These are phyloP conservation scores for Adansonia grandidieri DNA, from an alignment of 441 rosid species.

Conservation along the genomic window DNA sequence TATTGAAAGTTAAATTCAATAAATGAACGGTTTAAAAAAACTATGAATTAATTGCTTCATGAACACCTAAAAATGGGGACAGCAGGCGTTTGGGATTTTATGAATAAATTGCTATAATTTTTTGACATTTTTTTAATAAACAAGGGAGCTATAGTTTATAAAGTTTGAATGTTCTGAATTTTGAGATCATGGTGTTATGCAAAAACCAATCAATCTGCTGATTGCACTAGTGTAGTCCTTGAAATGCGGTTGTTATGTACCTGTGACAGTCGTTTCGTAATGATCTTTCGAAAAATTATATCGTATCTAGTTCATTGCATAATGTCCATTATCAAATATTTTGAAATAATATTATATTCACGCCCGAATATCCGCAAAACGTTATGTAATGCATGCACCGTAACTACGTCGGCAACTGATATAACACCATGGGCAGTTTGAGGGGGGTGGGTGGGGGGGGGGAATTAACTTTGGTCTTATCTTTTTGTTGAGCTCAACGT, in stretches of 20 bases:
- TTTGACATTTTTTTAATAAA: neutral
- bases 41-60: neutral
- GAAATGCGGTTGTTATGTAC: too few relatives aligned
- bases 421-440: too few relatives aligned
- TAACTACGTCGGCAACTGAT: too few relatives aligned
- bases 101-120: slow-evolving; percentile 1
- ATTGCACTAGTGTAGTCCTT: neutral
- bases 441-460: too few relatives aligned
- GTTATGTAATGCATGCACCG: too few relatives aligned
- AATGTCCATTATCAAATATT: too few relatives aligned
- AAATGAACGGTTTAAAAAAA: neutral
- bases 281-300: too few relatives aligned
- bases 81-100: neutral
- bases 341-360: too few relatives aligned
- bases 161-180: slow-evolving; percentile 15
- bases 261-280: too few relatives aligned
- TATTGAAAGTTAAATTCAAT: neutral
- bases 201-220: neutral
- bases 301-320: too few relatives aligned
- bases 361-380: too few relatives aligned
- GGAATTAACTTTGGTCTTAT: neutral
- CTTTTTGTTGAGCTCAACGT: slow-evolving; percentile 13
- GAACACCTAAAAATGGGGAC: neutral
- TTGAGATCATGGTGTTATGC: neutral
- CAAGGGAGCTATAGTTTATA: neutral